Evolutionary conservation across 2,329 filamentous ascomycete genomes (phyloP), one percentile per base, ranked within the genome.

Genomic region (Hymenoscyphus albidus): DNA sequence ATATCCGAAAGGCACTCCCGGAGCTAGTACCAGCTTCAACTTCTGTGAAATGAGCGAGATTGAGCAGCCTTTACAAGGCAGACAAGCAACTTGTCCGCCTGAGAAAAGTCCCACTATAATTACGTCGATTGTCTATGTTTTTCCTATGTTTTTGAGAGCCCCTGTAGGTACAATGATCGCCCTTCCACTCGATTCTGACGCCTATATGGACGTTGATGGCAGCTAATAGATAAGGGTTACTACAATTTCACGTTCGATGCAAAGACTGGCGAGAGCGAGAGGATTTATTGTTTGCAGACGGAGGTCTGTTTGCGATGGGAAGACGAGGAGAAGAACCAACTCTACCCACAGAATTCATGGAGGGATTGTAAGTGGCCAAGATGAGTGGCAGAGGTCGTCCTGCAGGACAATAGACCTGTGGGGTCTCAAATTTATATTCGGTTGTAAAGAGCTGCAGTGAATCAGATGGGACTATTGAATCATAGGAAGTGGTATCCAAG

Each of bases 281-380:
- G 61, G 39, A 62, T 62, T 31, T 62, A 62, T 39, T 62, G 61
- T 62, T 5, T 62, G 14, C 35, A 44, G n/a, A 57, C 61, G 6
- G 54, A 62, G 14, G 54, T 58, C 22, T 62, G 39, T 13, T 14
- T 62, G n/a, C 40, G 42, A 40, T 61, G 59, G 59, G 42, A 61
- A 35, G 59, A 61, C 16, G 59, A 61, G 31, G 40, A 61, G 59
- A 61, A 61, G 40, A 61, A 61, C 40, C n/a, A 55, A 18, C 51
- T 14, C 31, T 55, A 27, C 22, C 51, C 18, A 18, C 51, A 9
- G 9, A 18, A 18, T 55, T 18, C 13, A 18, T 55, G 51, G 51
- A 55, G 22, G n/a, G 9, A 55, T 59, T 59, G 58, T 59, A n/a
- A 14, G n/a, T 40, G 10, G 39, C 27, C 35, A 9, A 35, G 27